A percentile compares a stretch with the other conserved stretches of the same genome.
Evolutionary conservation across 208 protist species (phyloP).

Genomic region (Leishmania lainsoni): DNA sequence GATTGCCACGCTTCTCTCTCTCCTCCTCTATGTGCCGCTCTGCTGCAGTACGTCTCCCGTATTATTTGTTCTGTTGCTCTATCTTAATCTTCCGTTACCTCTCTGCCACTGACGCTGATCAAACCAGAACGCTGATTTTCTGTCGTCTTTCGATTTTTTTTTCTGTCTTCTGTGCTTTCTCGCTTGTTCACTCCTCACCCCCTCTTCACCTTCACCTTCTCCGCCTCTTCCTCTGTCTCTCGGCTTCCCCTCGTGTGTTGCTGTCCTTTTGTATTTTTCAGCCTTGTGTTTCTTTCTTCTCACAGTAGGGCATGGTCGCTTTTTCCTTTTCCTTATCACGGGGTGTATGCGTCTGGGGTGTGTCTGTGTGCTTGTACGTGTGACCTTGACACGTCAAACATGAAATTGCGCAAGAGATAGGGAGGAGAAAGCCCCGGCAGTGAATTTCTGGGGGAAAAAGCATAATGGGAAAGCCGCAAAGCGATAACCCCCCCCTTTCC

Average conservation of each 20-base stretch:
- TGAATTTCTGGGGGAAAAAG: too few relatives aligned
- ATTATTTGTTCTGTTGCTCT: background rate
- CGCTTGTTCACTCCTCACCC: background rate
- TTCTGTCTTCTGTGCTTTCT: background rate
- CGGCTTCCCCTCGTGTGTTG: background rate
- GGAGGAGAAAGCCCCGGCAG: too few relatives aligned
- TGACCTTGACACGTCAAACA: too few relatives aligned
- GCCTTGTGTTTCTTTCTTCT: constrained; percentile 4
- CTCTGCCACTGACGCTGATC: background rate
- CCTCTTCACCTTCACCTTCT: background rate
- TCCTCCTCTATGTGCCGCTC: background rate
- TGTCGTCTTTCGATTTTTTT: background rate
- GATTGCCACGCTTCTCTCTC: background rate
- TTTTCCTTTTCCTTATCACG: constrained; percentile 2
- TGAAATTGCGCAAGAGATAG: too few relatives aligned
- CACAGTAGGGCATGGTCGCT: background rate
- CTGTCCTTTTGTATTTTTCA: constrained; percentile 18
- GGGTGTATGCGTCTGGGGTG: too few relatives aligned
- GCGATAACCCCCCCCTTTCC: background rate
- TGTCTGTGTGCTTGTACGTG: too few relatives aligned
- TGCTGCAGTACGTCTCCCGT: background rate
- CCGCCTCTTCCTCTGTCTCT: background rate
- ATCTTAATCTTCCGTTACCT: background rate
- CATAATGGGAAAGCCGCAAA: too few relatives aligned
- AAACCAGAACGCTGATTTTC: background rate